Evolutionary conservation across 1,284 basidiomycete genomes (phyloP), one percentile per base, ranked within the genome.

Genomic region (Papiliotrema nemorosa): DNA sequence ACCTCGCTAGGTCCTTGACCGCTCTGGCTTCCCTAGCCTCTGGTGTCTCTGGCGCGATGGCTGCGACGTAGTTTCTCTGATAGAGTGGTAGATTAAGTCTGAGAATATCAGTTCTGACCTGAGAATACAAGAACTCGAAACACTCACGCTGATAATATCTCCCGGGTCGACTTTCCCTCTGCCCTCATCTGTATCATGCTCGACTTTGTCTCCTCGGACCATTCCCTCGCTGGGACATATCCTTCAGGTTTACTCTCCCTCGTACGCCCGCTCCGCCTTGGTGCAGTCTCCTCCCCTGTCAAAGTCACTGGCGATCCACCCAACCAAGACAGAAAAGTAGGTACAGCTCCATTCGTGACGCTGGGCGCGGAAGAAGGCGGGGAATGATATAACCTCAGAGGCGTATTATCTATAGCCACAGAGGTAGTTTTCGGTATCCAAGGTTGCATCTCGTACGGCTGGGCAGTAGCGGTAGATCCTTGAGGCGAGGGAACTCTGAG

Each of bases 311-410:
- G 18, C 36, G 55, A 46, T 3, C 64, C 66, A 2, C 44, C 41
- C 9, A 58, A 40, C 66, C 66, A 69, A 24, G 49, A 43, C 18
- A 66, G 38, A 29, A 69, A 45, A 25, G 54, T 58, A 14, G 66
- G 64, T 14, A 57, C 49, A 12, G 37, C 37, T 6, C 66, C 66
- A 5, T 53, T 53, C 14, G 59, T 61, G 52, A 66, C 66, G 20
- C 34, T 53, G n/a, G 64, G 63, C 9, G 63, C 63, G 7, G 64
- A 57, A 7, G 64, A 52, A 2, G 66, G 62, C 3, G 66, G 66
- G 7, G 58, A 52, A 55, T 69, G 53, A 49, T 64, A 60, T 29
- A 66, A 16, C 21, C 31, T 12, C 25, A 49, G 25, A 5, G 12
- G 13, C 7, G 33, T 7, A 33, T 49, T 27, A 16, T 41, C 38